phyloP scores from a whole-genome alignment of 1,139 yeast genomes.

The Geotrichum restrictum region DNA sequence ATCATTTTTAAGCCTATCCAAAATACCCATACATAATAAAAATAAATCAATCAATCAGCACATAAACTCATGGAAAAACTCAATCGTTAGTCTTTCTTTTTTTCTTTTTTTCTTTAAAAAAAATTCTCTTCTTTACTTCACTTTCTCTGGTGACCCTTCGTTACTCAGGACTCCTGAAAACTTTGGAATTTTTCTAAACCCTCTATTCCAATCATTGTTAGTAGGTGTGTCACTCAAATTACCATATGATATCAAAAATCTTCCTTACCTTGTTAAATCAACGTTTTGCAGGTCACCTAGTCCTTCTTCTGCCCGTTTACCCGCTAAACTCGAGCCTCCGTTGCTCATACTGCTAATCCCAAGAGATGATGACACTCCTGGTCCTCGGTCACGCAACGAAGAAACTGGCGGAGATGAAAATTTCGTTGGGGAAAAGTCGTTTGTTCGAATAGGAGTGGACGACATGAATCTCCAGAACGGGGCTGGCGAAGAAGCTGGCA shows the following conservation, averaged over 20 bases:
- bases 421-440: conserved; percentile 35
- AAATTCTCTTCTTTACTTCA: conserved; percentile 14
- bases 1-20: too few species aligned
- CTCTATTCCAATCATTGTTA: neutral
- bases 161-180: conserved; percentile 13
- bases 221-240: neutral
- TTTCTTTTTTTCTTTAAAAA: neutral
- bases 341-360: conserved; percentile 2
- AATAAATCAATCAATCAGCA: neutral
- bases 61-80: neutral
- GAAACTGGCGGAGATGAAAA: conserved; percentile 34
- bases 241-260: conserved; percentile 9
- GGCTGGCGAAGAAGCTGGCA: conserved; percentile 43
- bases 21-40: too few species aligned
- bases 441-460: conserved; percentile 37
- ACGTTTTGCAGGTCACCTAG: conserved; percentile 47
- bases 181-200: conserved; percentile 19
- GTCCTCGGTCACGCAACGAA: conserved; percentile 19
- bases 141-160: conserved; percentile 25
- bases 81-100: neutral
- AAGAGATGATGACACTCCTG: neutral
- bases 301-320: conserved; percentile 30
- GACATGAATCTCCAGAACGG: conserved; percentile 45
- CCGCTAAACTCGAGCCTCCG: neutral
- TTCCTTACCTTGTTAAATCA: conserved; percentile 40